Evolutionary conservation across 2,329 filamentous ascomycete species (phyloP), one percentile per base, ranked within the genome.

Genomic region (Cladophialophora carrionii): DNA sequence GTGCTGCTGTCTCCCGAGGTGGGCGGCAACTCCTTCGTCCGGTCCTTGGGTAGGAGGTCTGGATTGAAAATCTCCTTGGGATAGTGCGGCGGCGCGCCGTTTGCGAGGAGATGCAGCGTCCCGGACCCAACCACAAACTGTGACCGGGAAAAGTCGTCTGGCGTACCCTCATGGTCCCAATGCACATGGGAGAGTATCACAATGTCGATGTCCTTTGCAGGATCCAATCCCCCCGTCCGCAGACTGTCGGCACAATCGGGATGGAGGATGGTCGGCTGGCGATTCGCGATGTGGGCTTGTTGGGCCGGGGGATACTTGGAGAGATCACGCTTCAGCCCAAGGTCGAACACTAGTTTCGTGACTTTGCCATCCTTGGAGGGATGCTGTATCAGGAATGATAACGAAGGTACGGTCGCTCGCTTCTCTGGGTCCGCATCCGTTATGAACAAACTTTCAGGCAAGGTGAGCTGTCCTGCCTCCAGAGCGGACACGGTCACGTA

Each of bases 301-400:
- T 83, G 76, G 2, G 75, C 73, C 12, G 73, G 67, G 6, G 79
- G 75, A 70, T 85, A 86, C 49, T 75, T 74, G 4, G 72, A 66
- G 12, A 80, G 68, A 32, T 82, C 76, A 52, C 80, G 77, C 59
- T 83, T 81, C 22, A 85, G 74, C 8, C 84, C 83, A 8, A 86
- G 78, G 69, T 86, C 84, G 72, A 85, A 86, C 66, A 86, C 73
- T 7, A 85, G 74, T 72, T 62, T 70, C n/a, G 64, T 59, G 55
- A 58, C 51, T 51, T 67, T 59, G 5, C 59, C 61, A 59, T 66
- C 60, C 1, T 63, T 29, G 4, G 78, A 74, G 1, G 77, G 76
- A 66, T 85, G 83, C 29, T 76, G 78, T 37, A 85, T 78, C 1
- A 86, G 75, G 69, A 85, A 86, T 0, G 79, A 79, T 2, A 86